Percentiles rank a stretch among this genome's conserved stretches.
These are phyloP conservation scores for Ogataea zsoltii DNA, from an alignment of 805 yeast genomes.

Conservation along the genomic window DNA sequence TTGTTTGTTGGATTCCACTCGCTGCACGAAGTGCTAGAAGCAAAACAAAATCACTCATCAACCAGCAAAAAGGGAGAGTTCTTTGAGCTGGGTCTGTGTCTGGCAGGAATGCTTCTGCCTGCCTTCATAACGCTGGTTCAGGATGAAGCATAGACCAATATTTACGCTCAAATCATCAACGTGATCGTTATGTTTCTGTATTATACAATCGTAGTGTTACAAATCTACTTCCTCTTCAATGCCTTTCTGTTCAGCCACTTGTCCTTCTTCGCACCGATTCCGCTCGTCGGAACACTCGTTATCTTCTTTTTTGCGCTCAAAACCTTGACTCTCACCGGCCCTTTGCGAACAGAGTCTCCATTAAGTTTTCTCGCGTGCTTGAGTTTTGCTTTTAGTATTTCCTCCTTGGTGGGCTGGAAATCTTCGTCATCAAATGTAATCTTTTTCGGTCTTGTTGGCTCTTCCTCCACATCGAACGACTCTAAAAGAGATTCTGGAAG, in stretches of 20 bases:
- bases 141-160: conserved; percentile 16
- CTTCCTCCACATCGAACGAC: conserved; percentile 22
- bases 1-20: conserved; percentile 70
- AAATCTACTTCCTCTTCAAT: conserved; percentile 18
- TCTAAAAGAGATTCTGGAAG: conserved; percentile 43
- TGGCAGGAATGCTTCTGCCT: conserved; percentile 34
- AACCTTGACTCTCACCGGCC: conserved; percentile 43
- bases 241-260: conserved; percentile 32
- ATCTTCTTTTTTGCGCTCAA: conserved; percentile 22
- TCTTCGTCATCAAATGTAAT: conserved; percentile 35
- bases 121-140: conserved; percentile 26
- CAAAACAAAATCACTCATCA: neutral
- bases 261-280: conserved; percentile 22
- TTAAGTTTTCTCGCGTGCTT: conserved; percentile 36
- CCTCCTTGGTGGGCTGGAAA: conserved; percentile 15
- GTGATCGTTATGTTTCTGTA: neutral
- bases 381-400: conserved; percentile 22
- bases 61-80: conserved; percentile 5
- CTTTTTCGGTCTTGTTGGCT: conserved; percentile 28
- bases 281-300: conserved; percentile 26
- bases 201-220: conserved; percentile 6
- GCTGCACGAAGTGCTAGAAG: conserved; percentile 43
- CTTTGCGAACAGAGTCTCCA: conserved; percentile 34
- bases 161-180: neutral
- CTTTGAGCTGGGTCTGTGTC: conserved; percentile 19